Evolutionary conservation across 73 alveolate species (phyloP).

Genomic region (Paramecium biaurelia): DNA sequence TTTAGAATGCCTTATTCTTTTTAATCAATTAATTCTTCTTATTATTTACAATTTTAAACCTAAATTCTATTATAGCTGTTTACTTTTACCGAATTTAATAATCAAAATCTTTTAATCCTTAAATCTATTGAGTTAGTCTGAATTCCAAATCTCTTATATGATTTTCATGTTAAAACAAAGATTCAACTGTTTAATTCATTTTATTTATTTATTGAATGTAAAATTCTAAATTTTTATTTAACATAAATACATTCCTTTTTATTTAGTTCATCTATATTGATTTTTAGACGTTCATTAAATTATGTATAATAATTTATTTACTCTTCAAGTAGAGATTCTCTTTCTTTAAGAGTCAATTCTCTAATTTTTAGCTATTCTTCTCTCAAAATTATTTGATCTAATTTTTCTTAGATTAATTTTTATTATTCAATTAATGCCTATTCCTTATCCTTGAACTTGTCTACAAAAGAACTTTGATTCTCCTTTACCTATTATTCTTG

Average conservation of each 20-base stretch:
- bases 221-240: not conserved
- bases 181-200: not conserved
- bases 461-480: not conserved
- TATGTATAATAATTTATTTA: not conserved
- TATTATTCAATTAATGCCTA: not conserved
- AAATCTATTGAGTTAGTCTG: not conserved
- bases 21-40: not conserved
- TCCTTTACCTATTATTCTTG: conserved; percentile 7
- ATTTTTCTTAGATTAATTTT: not conserved
- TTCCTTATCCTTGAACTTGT: not conserved
- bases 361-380: not conserved
- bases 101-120: not conserved
- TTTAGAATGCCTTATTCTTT: not conserved
- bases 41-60: not conserved
- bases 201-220: not conserved
- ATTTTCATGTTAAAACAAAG: not conserved
- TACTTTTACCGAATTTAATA: not conserved
- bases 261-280: not conserved
- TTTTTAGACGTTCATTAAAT: not conserved
- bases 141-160: not conserved
- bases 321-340: not conserved
- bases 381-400: not conserved
- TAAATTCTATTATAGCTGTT: not conserved
- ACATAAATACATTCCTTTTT: not conserved
- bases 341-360: not conserved